phyloP scores from a whole-genome alignment of 2,329 filamentous ascomycete species.

The Trichoderma hamatum region DNA sequence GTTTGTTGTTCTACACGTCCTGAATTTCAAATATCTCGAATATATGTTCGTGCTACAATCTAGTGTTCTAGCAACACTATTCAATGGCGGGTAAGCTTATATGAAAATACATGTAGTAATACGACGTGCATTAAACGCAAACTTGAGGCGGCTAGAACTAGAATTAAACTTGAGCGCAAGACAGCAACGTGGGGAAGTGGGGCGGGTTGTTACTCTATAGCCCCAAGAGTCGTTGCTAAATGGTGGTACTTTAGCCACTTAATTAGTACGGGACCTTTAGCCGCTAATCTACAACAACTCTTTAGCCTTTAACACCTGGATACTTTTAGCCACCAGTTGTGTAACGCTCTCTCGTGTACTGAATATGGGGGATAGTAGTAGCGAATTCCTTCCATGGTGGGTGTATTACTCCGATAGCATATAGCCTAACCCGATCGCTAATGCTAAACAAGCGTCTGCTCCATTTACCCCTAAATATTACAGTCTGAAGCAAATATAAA shows the following conservation, averaged over 20 bases:
- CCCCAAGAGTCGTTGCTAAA: conserved; percentile 1
- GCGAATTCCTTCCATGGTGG: neutral
- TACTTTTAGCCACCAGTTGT: conserved; percentile 15
- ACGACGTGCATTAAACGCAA: neutral
- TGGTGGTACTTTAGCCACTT: conserved; percentile 11
- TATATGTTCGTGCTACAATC: neutral
- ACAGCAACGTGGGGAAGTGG: conserved; percentile 16
- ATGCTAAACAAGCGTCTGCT: neutral
- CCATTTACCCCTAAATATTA: neutral
- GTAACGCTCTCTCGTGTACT: neutral
- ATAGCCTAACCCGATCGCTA: neutral
- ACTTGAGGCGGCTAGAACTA: neutral
- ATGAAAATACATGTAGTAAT: too few species aligned
- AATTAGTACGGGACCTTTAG: conserved; percentile 12
- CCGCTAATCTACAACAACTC: conserved; percentile 4
- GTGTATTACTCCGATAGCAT: neutral
- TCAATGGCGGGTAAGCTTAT: neutral
- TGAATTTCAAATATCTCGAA: neutral
- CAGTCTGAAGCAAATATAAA: neutral
- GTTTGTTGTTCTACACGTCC: neutral
- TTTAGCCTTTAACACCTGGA: conserved; percentile 4
- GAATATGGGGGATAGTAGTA: neutral
- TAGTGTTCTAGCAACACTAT: neutral
- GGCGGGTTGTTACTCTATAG: neutral
- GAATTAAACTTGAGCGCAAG: neutral